Percentiles rank a stretch among this genome's conserved stretches.
phyloP scores from a whole-genome alignment of 495 filamentous ascomycete genomes.

The Cairneyella variabilis region DNA sequence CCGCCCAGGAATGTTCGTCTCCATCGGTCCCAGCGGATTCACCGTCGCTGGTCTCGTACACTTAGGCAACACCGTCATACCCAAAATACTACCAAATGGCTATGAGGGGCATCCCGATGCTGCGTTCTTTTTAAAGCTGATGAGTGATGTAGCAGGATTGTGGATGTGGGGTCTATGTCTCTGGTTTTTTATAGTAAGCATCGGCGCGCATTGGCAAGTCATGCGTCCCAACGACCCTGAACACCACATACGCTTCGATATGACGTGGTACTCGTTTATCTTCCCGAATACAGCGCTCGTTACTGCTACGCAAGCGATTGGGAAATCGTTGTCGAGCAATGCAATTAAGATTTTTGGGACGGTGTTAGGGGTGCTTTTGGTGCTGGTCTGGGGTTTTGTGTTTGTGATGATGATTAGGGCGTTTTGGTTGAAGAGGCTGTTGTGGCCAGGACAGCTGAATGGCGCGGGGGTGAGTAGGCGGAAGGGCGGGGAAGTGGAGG shows the following conservation, averaged over 20 bases:
- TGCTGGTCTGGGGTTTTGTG: conserved; percentile 69
- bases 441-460: conserved; percentile 53
- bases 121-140: conserved; percentile 34
- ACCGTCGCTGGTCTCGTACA: conserved; percentile 64
- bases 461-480: conserved; percentile 3
- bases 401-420: conserved; percentile 67
- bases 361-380: conserved; percentile 55
- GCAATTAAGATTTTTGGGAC: conserved; percentile 66
- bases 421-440: conserved; percentile 56
- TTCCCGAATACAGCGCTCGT: conserved; percentile 81
- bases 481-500: too few species aligned
- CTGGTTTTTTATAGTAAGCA: conserved; percentile 82
- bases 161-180: conserved; percentile 85
- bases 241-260: conserved; percentile 64
- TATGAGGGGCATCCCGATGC: conserved; percentile 36
- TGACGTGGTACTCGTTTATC: conserved; percentile 79
- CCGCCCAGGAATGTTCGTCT: conserved; percentile 82
- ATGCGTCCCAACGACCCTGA: conserved; percentile 44
- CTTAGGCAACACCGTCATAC: conserved; percentile 35
- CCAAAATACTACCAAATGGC: conserved; percentile 35
- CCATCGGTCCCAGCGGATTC: conserved; percentile 75
- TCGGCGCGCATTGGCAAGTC: conserved; percentile 72
- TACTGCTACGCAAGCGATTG: conserved; percentile 71
- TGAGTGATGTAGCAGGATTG: conserved; percentile 49
- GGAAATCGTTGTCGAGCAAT: conserved; percentile 55